phyloP scores from a whole-genome alignment of 352 stramenopile species.

The Pythium graminicola region DNA sequence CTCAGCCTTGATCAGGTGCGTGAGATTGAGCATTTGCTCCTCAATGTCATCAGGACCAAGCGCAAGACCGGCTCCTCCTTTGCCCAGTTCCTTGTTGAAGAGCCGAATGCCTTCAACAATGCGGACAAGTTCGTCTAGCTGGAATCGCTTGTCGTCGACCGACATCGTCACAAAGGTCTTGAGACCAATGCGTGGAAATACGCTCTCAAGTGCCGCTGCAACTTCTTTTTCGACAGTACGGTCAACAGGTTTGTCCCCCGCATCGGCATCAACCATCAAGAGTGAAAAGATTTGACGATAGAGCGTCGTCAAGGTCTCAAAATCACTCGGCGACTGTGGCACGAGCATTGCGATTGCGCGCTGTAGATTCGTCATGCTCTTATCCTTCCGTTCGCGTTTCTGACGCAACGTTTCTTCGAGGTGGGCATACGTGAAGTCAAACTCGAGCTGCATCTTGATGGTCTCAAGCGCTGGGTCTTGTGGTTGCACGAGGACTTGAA shows the following conservation, averaged over 20 bases:
- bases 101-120: slow-evolving; percentile 92
- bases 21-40: slow-evolving; percentile 39
- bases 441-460: slow-evolving; percentile 95
- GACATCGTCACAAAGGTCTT: slow-evolving; percentile 90
- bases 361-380: slow-evolving; percentile 59
- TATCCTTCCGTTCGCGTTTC: slow-evolving; percentile 46
- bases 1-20: slow-evolving; percentile 47
- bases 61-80: slow-evolving; percentile 77
- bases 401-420: slow-evolving; percentile 64
- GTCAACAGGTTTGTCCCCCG: slow-evolving; percentile 37
- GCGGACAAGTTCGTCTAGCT: slow-evolving; percentile 86
- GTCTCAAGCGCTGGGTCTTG: slow-evolving; percentile 84
- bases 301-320: slow-evolving; percentile 87
- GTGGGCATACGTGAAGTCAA: slow-evolving; percentile 89
- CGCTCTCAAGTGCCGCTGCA: slow-evolving; percentile 88
- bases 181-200: slow-evolving; percentile 91
- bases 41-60: slow-evolving; percentile 55
- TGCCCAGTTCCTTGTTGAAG: slow-evolving; percentile 89
- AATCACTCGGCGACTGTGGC: slow-evolving; percentile 73
- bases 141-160: slow-evolving; percentile 85
- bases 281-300: slow-evolving; percentile 88
- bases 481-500: slow-evolving; percentile 61
- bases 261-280: slow-evolving; percentile 62
- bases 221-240: slow-evolving; percentile 80
- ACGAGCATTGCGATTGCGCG: slow-evolving; percentile 71